phyloP scores from a whole-genome alignment of 108 stramenopile genomes.

The Pseudonitzschia pungens region DNA sequence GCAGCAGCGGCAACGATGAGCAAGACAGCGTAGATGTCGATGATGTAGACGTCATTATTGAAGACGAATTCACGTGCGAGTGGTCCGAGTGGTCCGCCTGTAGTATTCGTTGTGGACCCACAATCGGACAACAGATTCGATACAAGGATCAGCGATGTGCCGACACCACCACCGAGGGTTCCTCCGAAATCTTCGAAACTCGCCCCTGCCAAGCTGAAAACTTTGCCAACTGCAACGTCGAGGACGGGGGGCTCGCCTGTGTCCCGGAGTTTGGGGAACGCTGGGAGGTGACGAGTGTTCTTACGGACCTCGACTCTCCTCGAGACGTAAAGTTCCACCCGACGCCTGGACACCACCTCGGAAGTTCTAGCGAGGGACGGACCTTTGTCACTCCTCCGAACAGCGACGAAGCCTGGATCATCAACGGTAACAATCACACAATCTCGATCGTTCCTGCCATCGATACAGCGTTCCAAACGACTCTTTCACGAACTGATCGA shows the following conservation, averaged over 20 bases:
- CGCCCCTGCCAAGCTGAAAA: conserved; percentile 1
- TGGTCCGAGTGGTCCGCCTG: conserved; percentile 48
- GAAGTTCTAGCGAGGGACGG: conserved; percentile 34
- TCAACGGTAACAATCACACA: conserved; percentile 44
- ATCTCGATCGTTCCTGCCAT: conserved; percentile 44
- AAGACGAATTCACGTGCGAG: not conserved
- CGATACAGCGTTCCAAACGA: conserved; percentile 22
- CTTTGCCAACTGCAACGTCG: not conserved
- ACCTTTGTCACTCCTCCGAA: conserved; percentile 26
- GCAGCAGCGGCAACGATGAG: not conserved
- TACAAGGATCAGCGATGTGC: conserved; percentile 4
- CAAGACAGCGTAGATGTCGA: not conserved
- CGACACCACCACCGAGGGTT: not conserved
- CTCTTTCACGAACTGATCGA: conserved; percentile 36
- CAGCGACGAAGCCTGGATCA: conserved; percentile 52
- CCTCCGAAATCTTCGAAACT: not conserved
- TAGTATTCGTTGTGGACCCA: conserved; percentile 39
- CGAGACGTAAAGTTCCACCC: conserved; percentile 34
- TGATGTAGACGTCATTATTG: not conserved
- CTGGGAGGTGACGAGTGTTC: conserved; percentile 16
- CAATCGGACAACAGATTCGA: conserved; percentile 32
- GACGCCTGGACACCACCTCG: conserved; percentile 51
- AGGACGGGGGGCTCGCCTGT: conserved; percentile 6
- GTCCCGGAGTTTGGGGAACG: conserved; percentile 5
- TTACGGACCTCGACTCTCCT: conserved; percentile 26